Conservation (phyloP, 2,329 filamentous ascomycete species). For the Colletotrichum gloeosporioides region DNA sequence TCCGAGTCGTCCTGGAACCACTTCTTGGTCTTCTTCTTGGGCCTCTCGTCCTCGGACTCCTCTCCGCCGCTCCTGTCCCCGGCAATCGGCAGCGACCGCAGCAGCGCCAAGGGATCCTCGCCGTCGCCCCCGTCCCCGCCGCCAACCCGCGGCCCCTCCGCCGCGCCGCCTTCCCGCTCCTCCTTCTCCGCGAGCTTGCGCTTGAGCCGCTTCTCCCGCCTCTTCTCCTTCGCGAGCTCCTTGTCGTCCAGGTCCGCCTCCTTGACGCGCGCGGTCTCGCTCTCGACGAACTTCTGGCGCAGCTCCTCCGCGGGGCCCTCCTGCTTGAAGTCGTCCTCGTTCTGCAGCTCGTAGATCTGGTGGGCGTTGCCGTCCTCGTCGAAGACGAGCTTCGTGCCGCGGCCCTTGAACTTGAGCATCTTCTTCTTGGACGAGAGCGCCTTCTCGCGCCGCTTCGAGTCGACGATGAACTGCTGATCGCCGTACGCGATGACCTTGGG, state of each 20-base stretch:
- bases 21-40: constrained; percentile 73
- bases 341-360: constrained; percentile 85
- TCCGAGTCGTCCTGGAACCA: constrained; percentile 76
- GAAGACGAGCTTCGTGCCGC: constrained; percentile 84
- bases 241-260: constrained; percentile 86
- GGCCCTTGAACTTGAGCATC: constrained; percentile 87
- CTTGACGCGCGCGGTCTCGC: constrained; percentile 73
- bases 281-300: constrained; percentile 77
- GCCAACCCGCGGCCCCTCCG: constrained; percentile 25
- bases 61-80: constrained; percentile 40
- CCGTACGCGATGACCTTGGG: constrained; percentile 71
- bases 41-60: constrained; percentile 28
- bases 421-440: constrained; percentile 95
- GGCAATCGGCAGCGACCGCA: constrained; percentile 62
- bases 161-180: constrained; percentile 45
- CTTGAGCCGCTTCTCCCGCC: constrained; percentile 78
- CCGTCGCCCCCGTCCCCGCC: constrained; percentile 41
- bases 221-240: constrained; percentile 77
- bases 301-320: constrained; percentile 79
- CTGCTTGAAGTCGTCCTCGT: constrained; percentile 79
- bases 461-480: constrained; percentile 79
- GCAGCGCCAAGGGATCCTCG: constrained; percentile 61
- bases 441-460: constrained; percentile 95
- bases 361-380: constrained; percentile 91
- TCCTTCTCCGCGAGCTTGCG: constrained; percentile 69